Percentiles rank a stretch among this genome's conserved stretches.
Conservation (phyloP, 2,329 filamentous ascomycete species). For the Arthrobotrys megalospora region DNA sequence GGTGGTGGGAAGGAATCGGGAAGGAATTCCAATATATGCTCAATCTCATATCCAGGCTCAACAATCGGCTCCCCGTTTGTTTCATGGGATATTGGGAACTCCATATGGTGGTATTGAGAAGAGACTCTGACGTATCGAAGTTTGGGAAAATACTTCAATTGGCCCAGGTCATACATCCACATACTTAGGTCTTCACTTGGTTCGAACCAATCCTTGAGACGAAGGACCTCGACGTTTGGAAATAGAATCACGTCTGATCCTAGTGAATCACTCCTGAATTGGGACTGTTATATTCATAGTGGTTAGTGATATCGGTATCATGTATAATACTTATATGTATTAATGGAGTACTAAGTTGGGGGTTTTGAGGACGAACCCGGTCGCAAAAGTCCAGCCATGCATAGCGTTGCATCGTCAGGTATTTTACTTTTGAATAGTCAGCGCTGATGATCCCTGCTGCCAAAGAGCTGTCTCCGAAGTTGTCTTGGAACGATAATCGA, state of each 20-base stretch:
- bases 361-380: too few species aligned
- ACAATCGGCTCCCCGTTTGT: background rate
- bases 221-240: conserved; percentile 2
- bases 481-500: too few species aligned
- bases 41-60: background rate
- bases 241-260: background rate
- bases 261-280: too few species aligned
- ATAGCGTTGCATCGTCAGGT: background rate
- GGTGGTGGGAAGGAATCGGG: background rate
- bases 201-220: background rate
- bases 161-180: background rate
- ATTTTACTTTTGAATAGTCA: background rate
- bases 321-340: too few species aligned
- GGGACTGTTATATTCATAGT: too few species aligned
- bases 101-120: too few species aligned
- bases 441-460: background rate
- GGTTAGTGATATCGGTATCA: too few species aligned
- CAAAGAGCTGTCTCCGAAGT: background rate
- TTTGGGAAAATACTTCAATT: background rate
- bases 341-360: too few species aligned
- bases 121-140: conserved; percentile 5
- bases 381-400: background rate
- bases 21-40: background rate
- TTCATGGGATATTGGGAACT: background rate
- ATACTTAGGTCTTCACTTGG: background rate